These are phyloP conservation scores for Gossypium arboreum DNA, from an alignment of 345 rosid species.

Conservation along the genomic window DNA sequence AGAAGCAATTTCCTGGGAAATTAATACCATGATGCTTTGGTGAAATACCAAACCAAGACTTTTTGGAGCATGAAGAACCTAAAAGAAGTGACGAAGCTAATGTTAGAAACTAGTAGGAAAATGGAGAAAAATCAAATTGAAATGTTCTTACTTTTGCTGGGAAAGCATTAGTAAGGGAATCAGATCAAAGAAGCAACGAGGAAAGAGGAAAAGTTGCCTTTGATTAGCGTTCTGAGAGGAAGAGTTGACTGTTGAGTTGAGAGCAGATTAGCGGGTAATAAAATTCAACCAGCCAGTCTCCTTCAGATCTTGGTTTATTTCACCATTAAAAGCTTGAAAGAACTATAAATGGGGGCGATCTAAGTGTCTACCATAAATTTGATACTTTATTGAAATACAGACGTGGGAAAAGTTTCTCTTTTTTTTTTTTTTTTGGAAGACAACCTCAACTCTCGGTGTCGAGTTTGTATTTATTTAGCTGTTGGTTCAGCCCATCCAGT, in stretches of 20 bases:
- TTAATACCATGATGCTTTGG: conserved; percentile 25
- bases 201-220: background rate
- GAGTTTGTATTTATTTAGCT: no score
- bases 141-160: background rate
- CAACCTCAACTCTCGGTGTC: no score
- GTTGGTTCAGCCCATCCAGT: no score
- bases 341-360: background rate
- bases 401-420: no score
- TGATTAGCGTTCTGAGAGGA: background rate
- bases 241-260: background rate
- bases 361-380: background rate
- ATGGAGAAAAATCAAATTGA: background rate
- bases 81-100: background rate
- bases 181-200: background rate
- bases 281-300: background rate
- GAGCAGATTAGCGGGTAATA: background rate
- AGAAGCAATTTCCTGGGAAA: background rate
- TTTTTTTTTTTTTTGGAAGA: no score
- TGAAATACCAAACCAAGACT: background rate
- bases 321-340: background rate
- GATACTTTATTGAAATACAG: background rate
- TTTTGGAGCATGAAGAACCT: conserved; percentile 20
- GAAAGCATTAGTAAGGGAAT: background rate
- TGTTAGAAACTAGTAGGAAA: background rate
- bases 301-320: background rate